A percentile compares a stretch with the other conserved stretches of the same genome.
phyloP scores from a whole-genome alignment of 495 filamentous ascomycete species.

The Choiromyces venosus region DNA sequence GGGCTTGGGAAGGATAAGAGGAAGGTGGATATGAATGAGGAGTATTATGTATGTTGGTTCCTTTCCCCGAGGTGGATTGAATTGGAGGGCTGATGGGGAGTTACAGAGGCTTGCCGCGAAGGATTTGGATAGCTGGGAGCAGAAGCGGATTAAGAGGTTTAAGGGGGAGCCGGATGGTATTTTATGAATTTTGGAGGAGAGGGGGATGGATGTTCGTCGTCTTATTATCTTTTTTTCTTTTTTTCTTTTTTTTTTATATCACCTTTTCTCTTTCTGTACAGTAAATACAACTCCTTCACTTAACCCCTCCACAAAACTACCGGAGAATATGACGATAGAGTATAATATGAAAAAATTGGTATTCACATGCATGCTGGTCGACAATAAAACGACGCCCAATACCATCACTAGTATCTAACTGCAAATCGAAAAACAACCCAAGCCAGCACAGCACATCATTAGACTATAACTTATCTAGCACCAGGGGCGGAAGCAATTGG shows the following conservation, averaged over 20 bases:
- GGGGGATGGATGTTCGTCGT: neutral
- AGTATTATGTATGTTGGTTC: conserved; percentile 78
- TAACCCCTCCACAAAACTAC: neutral
- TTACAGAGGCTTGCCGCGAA: conserved; percentile 76
- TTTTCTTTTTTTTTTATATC: neutral
- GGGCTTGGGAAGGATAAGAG: conserved; percentile 66
- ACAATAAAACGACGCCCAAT: neutral
- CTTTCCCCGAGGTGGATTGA: neutral
- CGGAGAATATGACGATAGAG: neutral
- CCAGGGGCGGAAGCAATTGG: neutral
- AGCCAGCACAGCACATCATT: neutral
- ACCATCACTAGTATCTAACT: neutral
- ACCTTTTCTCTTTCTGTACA: too few relatives aligned
- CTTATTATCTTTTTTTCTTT: neutral
- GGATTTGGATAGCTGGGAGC: conserved; percentile 93
- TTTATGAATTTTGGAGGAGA: conserved; percentile 47
- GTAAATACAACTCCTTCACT: neutral
- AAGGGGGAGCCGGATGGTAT: conserved; percentile 84
- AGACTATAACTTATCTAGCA: neutral
- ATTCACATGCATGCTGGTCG: neutral
- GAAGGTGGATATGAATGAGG: conserved; percentile 73
- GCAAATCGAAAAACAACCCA: neutral
- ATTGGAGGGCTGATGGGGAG: neutral
- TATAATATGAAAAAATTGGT: neutral
- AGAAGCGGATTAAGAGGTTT: conserved; percentile 81